Conservation (phyloP, 345 rosid genomes). For the Iberis pinnata region DNA sequence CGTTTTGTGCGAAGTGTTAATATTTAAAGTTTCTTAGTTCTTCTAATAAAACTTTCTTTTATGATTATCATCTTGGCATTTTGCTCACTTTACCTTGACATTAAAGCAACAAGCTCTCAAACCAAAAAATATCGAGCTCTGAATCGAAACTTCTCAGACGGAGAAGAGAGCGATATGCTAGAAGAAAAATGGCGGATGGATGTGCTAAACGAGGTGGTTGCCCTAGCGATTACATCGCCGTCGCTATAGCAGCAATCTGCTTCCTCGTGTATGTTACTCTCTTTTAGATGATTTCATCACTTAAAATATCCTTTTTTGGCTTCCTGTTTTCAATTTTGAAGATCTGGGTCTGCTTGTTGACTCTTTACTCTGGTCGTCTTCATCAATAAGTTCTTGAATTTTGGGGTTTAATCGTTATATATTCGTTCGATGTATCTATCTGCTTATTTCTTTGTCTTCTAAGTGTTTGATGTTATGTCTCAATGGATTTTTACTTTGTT, state of each 20-base stretch:
- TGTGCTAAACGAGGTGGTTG: slow-evolving; percentile 67
- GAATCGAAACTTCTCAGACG: slow-evolving; percentile 1
- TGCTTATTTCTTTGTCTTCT: background rate
- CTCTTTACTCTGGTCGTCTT: slow-evolving; percentile 21
- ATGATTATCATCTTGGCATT: too few species aligned
- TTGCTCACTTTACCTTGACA: slow-evolving; percentile 32
- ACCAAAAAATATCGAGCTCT: too few species aligned
- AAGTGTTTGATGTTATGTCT: slow-evolving; percentile 22
- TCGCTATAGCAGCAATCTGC: slow-evolving; percentile 47
- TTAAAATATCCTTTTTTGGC: background rate
- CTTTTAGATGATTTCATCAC: background rate
- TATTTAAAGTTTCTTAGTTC: too few species aligned
- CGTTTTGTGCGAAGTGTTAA: too few species aligned
- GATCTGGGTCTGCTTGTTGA: slow-evolving; percentile 21
- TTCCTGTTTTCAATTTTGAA: background rate
- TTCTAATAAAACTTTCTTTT: too few species aligned
- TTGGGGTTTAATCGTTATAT: background rate
- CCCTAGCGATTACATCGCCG: slow-evolving; percentile 71
- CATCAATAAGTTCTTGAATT: background rate
- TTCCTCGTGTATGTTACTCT: slow-evolving; percentile 36
- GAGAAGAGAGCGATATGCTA: slow-evolving; percentile 14
- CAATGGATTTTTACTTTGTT: background rate
- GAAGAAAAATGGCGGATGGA: slow-evolving; percentile 35
- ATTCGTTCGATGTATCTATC: background rate
- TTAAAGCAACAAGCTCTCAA: slow-evolving; percentile 31